These are phyloP conservation scores for Podospora pseudocomata DNA, from an alignment of 495 filamentous ascomycete species.

Conservation along the genomic window DNA sequence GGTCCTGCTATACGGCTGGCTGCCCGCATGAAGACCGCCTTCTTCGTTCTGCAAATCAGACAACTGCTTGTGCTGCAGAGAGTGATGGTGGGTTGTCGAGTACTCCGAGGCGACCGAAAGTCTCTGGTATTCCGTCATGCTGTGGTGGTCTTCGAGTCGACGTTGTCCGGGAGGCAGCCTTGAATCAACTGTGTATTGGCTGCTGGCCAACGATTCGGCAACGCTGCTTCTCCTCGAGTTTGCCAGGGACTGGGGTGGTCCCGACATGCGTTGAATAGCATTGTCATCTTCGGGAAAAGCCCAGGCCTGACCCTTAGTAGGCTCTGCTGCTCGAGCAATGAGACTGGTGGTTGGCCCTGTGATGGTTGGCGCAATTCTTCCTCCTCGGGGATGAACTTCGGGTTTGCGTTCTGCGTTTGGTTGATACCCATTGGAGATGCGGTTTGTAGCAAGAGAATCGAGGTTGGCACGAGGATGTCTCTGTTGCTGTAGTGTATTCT, in stretches of 20 bases:
- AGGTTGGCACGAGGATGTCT: slow-evolving; percentile 46
- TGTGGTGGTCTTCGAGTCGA: slow-evolving; percentile 53
- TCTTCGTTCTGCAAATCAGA: slow-evolving; percentile 62
- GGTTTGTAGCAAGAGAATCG: slow-evolving; percentile 46
- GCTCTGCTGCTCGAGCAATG: slow-evolving; percentile 75
- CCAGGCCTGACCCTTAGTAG: slow-evolving; percentile 77
- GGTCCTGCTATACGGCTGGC: slow-evolving; percentile 85
- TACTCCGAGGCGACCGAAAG: slow-evolving; percentile 35
- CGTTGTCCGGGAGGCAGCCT: slow-evolving; percentile 69
- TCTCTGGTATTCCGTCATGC: slow-evolving; percentile 23
- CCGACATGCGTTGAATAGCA: slow-evolving; percentile 39
- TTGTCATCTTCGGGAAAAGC: slow-evolving; percentile 78
- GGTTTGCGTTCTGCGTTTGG: slow-evolving; percentile 52
- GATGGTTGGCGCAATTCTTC: slow-evolving; percentile 67
- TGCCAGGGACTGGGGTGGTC: slow-evolving; percentile 48
- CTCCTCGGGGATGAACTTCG: slow-evolving; percentile 47
- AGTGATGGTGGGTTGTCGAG: slow-evolving; percentile 64
- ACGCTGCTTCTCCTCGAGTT: slow-evolving; percentile 70
- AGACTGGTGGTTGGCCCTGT: slow-evolving; percentile 71
- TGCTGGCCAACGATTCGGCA: slow-evolving; percentile 68
- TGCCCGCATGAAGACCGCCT: slow-evolving; percentile 48
- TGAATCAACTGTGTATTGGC: slow-evolving; percentile 66
- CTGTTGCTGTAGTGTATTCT: slow-evolving; percentile 49
- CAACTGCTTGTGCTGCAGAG: slow-evolving; percentile 70
- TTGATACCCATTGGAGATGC: slow-evolving; percentile 62